These are phyloP conservation scores for Fusarium transvaalense DNA, from an alignment of 2,329 filamentous ascomycete genomes.

Conservation along the genomic window DNA sequence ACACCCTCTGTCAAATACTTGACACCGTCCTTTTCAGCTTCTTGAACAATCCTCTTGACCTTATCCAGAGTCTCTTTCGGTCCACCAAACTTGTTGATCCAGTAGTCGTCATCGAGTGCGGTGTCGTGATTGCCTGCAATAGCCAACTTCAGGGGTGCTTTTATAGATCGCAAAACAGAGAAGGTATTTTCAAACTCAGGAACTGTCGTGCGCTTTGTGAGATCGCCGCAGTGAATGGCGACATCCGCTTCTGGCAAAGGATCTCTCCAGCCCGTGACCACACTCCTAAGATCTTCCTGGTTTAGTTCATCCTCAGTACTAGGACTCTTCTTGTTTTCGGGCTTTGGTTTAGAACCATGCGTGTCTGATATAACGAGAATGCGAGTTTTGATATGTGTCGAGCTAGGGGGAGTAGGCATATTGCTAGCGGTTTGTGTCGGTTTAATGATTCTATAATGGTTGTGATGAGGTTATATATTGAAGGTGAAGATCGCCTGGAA, in stretches of 20 bases:
- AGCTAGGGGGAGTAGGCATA: slow-evolving; percentile 21
- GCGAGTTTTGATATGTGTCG: slow-evolving; percentile 51
- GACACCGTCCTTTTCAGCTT: slow-evolving; percentile 56
- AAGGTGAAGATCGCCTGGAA: neutral
- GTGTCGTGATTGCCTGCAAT: slow-evolving; percentile 70
- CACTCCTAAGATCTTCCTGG: slow-evolving; percentile 19
- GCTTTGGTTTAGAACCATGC: slow-evolving; percentile 47
- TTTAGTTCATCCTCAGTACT: slow-evolving; percentile 46
- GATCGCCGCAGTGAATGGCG: slow-evolving; percentile 65
- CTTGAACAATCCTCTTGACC: slow-evolving; percentile 55
- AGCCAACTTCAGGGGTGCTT: slow-evolving; percentile 64
- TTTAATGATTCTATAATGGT: neutral
- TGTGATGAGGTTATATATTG: neutral
- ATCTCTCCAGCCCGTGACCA: slow-evolving; percentile 49
- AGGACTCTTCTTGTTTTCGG: slow-evolving; percentile 18
- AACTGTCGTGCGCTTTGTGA: slow-evolving; percentile 59
- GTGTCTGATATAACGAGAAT: slow-evolving; percentile 58
- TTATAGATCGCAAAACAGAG: slow-evolving; percentile 56
- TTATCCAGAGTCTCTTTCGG: slow-evolving; percentile 49
- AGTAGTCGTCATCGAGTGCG: slow-evolving; percentile 53
- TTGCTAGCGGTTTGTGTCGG: neutral
- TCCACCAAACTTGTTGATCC: slow-evolving; percentile 14
- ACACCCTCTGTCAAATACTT: slow-evolving; percentile 63
- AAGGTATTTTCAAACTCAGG: slow-evolving; percentile 58
- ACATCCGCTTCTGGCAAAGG: slow-evolving; percentile 59